phyloP scores from a whole-genome alignment of 805 yeast species.

The Pichia occidentalis region DNA sequence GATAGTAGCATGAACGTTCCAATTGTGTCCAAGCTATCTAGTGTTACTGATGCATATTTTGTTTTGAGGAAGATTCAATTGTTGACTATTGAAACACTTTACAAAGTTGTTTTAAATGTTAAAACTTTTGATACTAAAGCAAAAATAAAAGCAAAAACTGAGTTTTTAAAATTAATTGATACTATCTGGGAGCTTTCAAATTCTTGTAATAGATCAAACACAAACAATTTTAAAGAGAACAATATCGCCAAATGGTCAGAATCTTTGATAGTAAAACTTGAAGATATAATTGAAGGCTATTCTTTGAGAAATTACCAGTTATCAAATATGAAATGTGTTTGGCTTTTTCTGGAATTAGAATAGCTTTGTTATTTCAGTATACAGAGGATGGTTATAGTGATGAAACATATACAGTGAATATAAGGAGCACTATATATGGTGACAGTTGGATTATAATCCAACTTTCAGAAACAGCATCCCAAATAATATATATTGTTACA shows the following conservation, averaged over 20 bases:
- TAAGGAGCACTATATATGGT: no score
- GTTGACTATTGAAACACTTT: conserved; percentile 22
- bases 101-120: conserved; percentile 14
- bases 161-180: conserved; percentile 15
- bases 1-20: conserved; percentile 16
- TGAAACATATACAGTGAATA: no score
- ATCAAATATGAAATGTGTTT: conserved; percentile 10
- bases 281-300: conserved; percentile 24
- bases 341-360: background rate
- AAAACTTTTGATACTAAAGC: conserved; percentile 9
- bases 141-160: conserved; percentile 19
- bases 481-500: no score
- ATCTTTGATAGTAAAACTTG: conserved; percentile 14
- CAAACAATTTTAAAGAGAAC: conserved; percentile 16
- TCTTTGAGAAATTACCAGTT: conserved; percentile 25
- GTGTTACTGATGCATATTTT: conserved; percentile 30
- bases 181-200: conserved; percentile 24
- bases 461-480: no score
- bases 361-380: background rate
- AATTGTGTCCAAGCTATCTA: conserved; percentile 27
- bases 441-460: no score
- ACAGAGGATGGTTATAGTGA: background rate
- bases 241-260: conserved; percentile 23
- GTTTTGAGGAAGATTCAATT: conserved; percentile 34
- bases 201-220: conserved; percentile 20